These are phyloP conservation scores for Juglanconis sp. DNA, from an alignment of 2,329 filamentous ascomycete genomes.

Conservation along the genomic window DNA sequence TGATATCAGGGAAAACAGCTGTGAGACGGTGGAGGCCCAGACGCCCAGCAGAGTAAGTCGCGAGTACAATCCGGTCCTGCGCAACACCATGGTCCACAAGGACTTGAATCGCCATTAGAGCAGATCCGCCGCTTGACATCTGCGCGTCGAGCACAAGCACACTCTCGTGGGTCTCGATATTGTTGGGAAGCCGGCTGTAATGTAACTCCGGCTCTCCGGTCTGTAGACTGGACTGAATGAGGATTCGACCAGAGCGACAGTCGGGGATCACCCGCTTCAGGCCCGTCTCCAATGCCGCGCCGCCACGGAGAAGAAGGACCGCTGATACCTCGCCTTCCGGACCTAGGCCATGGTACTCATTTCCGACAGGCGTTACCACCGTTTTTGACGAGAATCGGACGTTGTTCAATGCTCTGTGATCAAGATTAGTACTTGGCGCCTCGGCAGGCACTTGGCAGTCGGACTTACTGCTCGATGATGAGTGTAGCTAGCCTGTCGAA, in stretches of 20 bases:
- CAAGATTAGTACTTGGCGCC: background rate
- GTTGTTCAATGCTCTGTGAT: constrained; percentile 69
- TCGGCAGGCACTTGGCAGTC: background rate
- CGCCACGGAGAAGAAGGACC: constrained; percentile 83
- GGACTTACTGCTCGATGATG: constrained; percentile 69
- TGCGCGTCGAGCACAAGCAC: constrained; percentile 89
- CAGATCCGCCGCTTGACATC: constrained; percentile 84
- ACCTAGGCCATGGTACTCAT: constrained; percentile 68
- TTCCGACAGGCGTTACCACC: constrained; percentile 69
- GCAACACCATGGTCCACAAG: constrained; percentile 88
- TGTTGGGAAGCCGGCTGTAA: constrained; percentile 74
- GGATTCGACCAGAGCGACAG: constrained; percentile 79
- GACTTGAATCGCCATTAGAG: constrained; percentile 94
- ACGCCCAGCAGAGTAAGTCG: constrained; percentile 85
- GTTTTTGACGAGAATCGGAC: constrained; percentile 62
- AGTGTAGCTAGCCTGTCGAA: constrained; percentile 87
- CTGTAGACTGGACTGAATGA: constrained; percentile 84
- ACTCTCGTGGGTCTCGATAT: constrained; percentile 71
- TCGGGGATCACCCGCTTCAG: constrained; percentile 89
- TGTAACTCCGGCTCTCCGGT: constrained; percentile 92
- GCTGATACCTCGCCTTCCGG: constrained; percentile 75
- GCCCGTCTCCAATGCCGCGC: constrained; percentile 82
- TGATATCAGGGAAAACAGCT: constrained; percentile 83
- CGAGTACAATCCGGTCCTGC: constrained; percentile 82
- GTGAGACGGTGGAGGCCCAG: constrained; percentile 81